Evolutionary conservation across 352 stramenopile genomes (phyloP), one percentile per base, ranked within the genome.

Genomic region (Globisporangium megalacanthum): DNA sequence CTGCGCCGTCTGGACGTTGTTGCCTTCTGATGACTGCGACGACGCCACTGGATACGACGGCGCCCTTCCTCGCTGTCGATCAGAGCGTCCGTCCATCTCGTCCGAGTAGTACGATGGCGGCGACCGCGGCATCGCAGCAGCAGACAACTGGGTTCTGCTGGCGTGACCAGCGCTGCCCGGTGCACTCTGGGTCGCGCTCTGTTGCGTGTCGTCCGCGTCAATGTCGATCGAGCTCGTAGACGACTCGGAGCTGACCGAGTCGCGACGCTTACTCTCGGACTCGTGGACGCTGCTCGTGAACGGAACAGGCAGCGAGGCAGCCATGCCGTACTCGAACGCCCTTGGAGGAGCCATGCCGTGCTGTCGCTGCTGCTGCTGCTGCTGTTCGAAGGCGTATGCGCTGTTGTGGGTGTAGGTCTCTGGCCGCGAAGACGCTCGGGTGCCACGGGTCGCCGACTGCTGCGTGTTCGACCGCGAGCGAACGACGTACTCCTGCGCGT

Each of bases 191-290:
- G 46, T 42, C 1, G 47, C 60, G n/a, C 52, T 59, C 22, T 25
- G 37, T n/a, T 17, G 45, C n/a, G 41, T 31, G 5, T 67, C 49
- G 4, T 67, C 65, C 31, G 75, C 70, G 49, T 91, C 81, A 60
- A 89, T 86, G 46, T 91, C 78, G 41, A 91, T 89, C 3, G 80
- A 91, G 33, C 56, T 73, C 0, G 73, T 72, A 14, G 81, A 92
- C 25, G 80, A 91, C 20, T 77, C 69, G 0, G 79, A 92, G 52
- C 81, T 86, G 31, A 61, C 71, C 2, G 81, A 91, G 50, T 75
- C 62, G 31, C 39, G 68, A 4, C 52, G 60, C 25, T 56, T 64
- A 25, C 56, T 62, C 41, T 60, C 61, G 7, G 49, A 65, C 4
- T 55, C 65, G 17, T 51, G 41, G 10, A 54, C 19, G 50, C 52